Evolutionary conservation across 2,329 filamentous ascomycete genomes (phyloP), one percentile per base, ranked within the genome.

Genomic region (Aspergillus clavatus): DNA sequence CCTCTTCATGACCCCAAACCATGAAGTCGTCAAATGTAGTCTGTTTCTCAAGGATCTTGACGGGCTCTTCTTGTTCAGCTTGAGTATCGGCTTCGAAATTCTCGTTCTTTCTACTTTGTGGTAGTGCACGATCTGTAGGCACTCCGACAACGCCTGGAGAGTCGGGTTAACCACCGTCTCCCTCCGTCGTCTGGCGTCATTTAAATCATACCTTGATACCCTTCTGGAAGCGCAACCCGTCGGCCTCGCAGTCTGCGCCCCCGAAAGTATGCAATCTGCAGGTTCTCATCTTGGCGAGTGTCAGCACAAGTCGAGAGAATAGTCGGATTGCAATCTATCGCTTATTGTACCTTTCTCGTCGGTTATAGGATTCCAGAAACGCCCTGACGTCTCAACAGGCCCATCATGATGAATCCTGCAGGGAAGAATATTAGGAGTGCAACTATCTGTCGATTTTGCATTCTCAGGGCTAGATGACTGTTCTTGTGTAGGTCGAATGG

Each of bases 401-500:
- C 90, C 90, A 56, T 86, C 81, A 66, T 94, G 84, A 57, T 90
- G 78, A 60, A 96, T 81, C 43, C 81, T 80, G 58, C 87, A 93
- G 3, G 90, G 89, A 11, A 96, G 75, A 16, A 95, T 71, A 59
- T 95, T 84, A 3, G 84, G 79, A 0, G 74, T 80, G 43, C 73
- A 73, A 47, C 74, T 74, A 12, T 52, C 48, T 4, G 46, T 49
- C 26, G 56, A 49, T 3, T 52, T 42, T 12, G 51, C 45, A 26
- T 49, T 49, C n/a, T 54, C 51, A 11, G 55, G 51, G 38, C 46
- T 43, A 14, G 52, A 37, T 36, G 47, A 41, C 37, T 51, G 45
- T 47, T 58, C 51, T 52, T 56, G 52, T 43, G 57, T 43, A 27
- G 62, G 46, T 50, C 68, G 58, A 39, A 72, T 56, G 43, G 63